phyloP scores from a whole-genome alignment of 805 yeast genomes.

The Metschnikowia similis region DNA sequence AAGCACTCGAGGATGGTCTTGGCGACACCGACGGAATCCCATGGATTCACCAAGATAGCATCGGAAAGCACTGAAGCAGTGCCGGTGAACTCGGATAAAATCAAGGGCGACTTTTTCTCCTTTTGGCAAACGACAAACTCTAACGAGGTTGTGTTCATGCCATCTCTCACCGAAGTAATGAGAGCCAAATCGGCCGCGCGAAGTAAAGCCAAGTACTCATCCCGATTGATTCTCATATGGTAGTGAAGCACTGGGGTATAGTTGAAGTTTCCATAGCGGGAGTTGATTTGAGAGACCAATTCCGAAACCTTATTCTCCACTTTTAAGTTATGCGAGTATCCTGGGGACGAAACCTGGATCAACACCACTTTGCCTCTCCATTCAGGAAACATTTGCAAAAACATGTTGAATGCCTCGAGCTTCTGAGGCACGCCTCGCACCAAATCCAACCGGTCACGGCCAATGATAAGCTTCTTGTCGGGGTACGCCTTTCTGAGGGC shows the following conservation, averaged over 20 bases:
- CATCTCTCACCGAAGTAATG: conserved; percentile 89
- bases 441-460: conserved; percentile 87
- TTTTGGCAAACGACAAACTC: conserved; percentile 90
- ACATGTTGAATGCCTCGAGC: conserved; percentile 83
- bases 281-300: conserved; percentile 74
- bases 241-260: conserved; percentile 89
- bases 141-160: conserved; percentile 91
- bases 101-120: conserved; percentile 66
- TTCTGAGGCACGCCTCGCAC: conserved; percentile 95
- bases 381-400: conserved; percentile 86
- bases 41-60: conserved; percentile 86
- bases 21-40: conserved; percentile 95
- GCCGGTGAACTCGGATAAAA: conserved; percentile 92
- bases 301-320: conserved; percentile 82
- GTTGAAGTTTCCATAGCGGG: conserved; percentile 77
- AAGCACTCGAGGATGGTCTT: conserved; percentile 72
- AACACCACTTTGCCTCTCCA: conserved; percentile 84
- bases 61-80: conserved; percentile 66
- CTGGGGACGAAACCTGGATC: conserved; percentile 88
- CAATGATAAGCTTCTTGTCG: conserved; percentile 76
- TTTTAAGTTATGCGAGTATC: conserved; percentile 54
- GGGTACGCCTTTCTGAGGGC: conserved; percentile 61
- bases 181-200: conserved; percentile 88
- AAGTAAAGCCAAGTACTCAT: conserved; percentile 83
- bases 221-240: conserved; percentile 82